Conservation (phyloP, 1,284 basidiomycete genomes). For the Veloboletus limbatus region DNA sequence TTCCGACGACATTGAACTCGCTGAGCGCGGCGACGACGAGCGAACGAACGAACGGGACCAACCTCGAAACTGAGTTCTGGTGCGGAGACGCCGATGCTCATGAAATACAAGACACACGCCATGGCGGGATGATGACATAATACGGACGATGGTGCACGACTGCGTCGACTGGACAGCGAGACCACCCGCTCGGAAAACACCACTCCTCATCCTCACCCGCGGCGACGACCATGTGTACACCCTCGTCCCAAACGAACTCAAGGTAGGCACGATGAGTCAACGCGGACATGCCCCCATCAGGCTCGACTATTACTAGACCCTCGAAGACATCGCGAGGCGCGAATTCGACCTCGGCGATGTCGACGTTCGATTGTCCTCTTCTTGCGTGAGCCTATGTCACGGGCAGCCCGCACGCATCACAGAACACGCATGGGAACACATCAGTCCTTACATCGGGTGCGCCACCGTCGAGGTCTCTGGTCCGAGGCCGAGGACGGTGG, state of each 20-base stretch:
- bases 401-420: constrained; percentile 25
- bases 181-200: constrained; percentile 23
- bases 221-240: constrained; percentile 23
- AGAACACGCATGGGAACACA: constrained; percentile 14
- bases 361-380: constrained; percentile 15
- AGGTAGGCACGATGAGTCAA: no score
- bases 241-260: constrained; percentile 19
- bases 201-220: constrained; percentile 20
- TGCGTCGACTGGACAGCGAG: constrained; percentile 24
- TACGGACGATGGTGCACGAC: no score
- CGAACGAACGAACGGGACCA: not conserved
- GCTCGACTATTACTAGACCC: constrained; percentile 9
- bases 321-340: constrained; percentile 17
- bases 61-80: constrained; percentile 33
- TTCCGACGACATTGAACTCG: no score
- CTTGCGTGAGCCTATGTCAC: constrained; percentile 23
- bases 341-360: constrained; percentile 24
- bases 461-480: constrained; percentile 12
- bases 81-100: constrained; percentile 28
- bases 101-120: constrained; percentile 29
- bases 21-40: no score
- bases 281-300: no score
- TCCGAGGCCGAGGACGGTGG: no score
- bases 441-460: constrained; percentile 26
- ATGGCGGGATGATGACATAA: no score